These are phyloP conservation scores for Starmera stellimalicola DNA, from an alignment of 1,139 yeast genomes.

Conservation along the genomic window DNA sequence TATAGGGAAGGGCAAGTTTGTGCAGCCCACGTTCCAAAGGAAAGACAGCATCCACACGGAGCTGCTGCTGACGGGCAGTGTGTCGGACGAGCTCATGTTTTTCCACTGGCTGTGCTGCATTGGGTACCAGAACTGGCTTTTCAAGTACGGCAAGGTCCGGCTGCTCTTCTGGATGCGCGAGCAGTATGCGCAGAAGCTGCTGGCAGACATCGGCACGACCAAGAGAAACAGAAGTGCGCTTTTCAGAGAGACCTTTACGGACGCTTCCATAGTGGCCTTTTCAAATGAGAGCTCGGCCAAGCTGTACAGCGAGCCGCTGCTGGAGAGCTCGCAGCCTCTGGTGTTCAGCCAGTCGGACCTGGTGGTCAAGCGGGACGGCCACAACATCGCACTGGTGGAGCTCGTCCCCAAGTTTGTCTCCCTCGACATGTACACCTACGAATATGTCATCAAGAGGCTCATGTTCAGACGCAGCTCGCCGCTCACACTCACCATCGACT, in stretches of 20 bases:
- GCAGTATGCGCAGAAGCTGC: constrained; percentile 49
- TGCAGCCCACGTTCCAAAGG: constrained; percentile 32
- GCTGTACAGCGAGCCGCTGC: constrained; percentile 10
- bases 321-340: constrained; percentile 19
- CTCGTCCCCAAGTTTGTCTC: constrained; percentile 40
- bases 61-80: constrained; percentile 34
- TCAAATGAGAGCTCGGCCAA: constrained; percentile 21
- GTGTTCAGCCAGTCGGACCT: constrained; percentile 13
- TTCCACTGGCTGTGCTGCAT: constrained; percentile 74
- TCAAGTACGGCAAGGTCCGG: constrained; percentile 61
- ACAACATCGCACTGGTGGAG: constrained; percentile 38
- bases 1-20: constrained; percentile 30
- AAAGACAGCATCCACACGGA: constrained; percentile 48
- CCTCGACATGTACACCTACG: constrained; percentile 54
- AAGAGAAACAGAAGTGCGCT: constrained; percentile 50
- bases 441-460: constrained; percentile 56
- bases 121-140: constrained; percentile 66
- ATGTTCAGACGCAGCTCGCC: constrained; percentile 44
- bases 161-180: constrained; percentile 59
- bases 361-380: constrained; percentile 10
- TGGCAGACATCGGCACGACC: constrained; percentile 37
- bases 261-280: constrained; percentile 41
- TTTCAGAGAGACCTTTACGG: constrained; percentile 51
- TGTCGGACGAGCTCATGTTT: constrained; percentile 53
- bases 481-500: constrained; percentile 37